Evolutionary conservation across 208 protist species (phyloP).

Genomic region (Wallacemonas rigidus): DNA sequence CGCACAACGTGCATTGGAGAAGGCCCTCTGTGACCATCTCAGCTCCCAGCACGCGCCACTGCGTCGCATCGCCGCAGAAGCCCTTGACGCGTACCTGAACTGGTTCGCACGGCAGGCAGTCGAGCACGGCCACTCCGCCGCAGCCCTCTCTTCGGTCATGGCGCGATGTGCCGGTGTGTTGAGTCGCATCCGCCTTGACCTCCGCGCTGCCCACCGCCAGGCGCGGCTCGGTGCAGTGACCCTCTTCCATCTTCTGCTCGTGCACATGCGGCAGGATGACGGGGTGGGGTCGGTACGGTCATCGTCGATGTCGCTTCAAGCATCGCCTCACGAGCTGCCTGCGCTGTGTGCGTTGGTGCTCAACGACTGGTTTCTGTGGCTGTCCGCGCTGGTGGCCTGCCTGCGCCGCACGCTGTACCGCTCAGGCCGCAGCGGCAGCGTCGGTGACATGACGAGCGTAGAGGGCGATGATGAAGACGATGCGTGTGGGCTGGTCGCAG

Average conservation of each 20-base stretch:
- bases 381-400: conserved; percentile 1
- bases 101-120: background rate
- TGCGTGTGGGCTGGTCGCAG: background rate
- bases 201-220: background rate
- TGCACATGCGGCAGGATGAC: background rate
- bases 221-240: conserved; percentile 10
- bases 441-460: background rate
- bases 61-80: conserved; percentile 14
- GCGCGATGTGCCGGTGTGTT: conserved; percentile 3
- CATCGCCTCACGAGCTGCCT: background rate
- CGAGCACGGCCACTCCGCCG: background rate
- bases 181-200: background rate
- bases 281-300: too few species aligned
- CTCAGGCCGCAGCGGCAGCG: background rate
- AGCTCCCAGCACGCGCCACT: conserved; percentile 18
- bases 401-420: background rate
- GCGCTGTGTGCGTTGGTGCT: conserved; percentile 4
- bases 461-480: background rate
- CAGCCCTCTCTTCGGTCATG: background rate
- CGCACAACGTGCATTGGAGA: conserved; percentile 3
- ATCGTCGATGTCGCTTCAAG: background rate
- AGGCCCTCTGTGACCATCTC: conserved; percentile 12
- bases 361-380: background rate
- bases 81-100: conserved; percentile 16
- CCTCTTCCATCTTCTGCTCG: background rate